A percentile compares a stretch with the other conserved stretches of the same genome.
These are phyloP conservation scores for Penicillium psychrofluorescens DNA, from an alignment of 495 filamentous ascomycete genomes.

Conservation along the genomic window DNA sequence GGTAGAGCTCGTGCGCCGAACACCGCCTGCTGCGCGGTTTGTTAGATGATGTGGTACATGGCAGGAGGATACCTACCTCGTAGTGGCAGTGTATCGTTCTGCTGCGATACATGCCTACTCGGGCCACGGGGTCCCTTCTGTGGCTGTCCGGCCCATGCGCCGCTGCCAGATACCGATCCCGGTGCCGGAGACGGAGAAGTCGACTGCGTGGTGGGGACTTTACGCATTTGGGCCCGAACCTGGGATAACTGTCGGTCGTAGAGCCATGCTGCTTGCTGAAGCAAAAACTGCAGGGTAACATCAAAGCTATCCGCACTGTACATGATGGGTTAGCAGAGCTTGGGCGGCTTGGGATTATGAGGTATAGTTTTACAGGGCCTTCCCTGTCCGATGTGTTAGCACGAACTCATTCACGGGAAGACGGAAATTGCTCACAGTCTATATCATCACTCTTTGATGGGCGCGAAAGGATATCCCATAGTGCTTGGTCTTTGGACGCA, in stretches of 20 bases:
- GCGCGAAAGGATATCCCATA: conserved; percentile 87
- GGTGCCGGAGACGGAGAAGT: conserved; percentile 39
- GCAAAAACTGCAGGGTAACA: conserved; percentile 79
- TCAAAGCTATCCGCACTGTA: conserved; percentile 54
- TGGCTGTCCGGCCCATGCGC: conserved; percentile 46
- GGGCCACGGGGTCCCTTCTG: conserved; percentile 49
- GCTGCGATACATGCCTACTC: conserved; percentile 55
- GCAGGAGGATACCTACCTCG: conserved; percentile 21
- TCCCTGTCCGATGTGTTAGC: conserved; percentile 56
- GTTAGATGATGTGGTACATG: too few relatives aligned
- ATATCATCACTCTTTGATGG: conserved; percentile 66
- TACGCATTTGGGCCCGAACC: conserved; percentile 84
- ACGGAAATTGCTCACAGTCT: conserved; percentile 55
- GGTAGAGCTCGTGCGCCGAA: conserved; percentile 48
- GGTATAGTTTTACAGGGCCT: conserved; percentile 57
- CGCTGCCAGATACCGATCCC: conserved; percentile 42
- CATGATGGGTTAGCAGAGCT: conserved; percentile 2
- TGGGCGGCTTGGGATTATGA: background rate
- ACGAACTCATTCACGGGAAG: background rate
- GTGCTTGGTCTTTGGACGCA: conserved; percentile 69
- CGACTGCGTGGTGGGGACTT: conserved; percentile 48
- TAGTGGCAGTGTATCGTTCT: conserved; percentile 50
- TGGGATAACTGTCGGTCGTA: conserved; percentile 87
- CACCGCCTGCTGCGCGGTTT: background rate
- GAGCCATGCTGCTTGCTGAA: conserved; percentile 92